Conservation (phyloP, 202 grass and related monocot genomes). For the Schoenoplectus tabernaemontani region DNA sequence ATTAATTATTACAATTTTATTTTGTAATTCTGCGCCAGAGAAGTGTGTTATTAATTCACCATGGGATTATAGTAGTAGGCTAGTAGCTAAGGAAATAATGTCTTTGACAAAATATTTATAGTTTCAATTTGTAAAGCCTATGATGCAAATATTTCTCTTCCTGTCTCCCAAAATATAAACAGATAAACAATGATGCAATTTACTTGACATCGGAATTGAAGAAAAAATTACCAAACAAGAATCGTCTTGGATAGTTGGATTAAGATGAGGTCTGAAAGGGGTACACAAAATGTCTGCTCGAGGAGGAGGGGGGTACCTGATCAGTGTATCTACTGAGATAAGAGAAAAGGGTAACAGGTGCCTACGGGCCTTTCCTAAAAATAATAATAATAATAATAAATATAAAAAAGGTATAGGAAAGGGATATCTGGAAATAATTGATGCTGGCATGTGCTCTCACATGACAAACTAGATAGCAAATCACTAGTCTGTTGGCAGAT, state of each 20-base stretch:
- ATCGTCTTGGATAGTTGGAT: neutral
- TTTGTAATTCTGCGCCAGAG: neutral
- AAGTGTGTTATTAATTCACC: neutral
- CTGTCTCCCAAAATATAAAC: neutral
- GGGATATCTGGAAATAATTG: neutral
- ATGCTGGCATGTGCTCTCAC: conserved; percentile 25
- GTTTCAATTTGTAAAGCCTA: neutral
- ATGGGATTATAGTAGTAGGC: neutral
- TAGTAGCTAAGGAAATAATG: neutral
- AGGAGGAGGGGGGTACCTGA: neutral
- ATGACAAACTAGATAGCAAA: conserved; percentile 13
- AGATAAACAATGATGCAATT: neutral
- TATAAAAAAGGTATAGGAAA: neutral
- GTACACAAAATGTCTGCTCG: neutral
- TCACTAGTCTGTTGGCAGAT: neutral
- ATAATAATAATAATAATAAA: too few relatives aligned
- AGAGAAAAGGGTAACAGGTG: too few relatives aligned
- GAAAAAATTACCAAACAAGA: neutral
- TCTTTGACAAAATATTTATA: neutral
- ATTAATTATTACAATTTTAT: neutral
- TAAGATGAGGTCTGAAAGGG: conserved; percentile 13
- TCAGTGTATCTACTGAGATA: neutral
- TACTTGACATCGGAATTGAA: neutral
- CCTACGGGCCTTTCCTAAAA: too few relatives aligned
- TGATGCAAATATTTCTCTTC: neutral